Evolutionary conservation across 2,329 filamentous ascomycete species (phyloP), one percentile per base, ranked within the genome.

Genomic region (Hymenotorrendiella dingleyae): DNA sequence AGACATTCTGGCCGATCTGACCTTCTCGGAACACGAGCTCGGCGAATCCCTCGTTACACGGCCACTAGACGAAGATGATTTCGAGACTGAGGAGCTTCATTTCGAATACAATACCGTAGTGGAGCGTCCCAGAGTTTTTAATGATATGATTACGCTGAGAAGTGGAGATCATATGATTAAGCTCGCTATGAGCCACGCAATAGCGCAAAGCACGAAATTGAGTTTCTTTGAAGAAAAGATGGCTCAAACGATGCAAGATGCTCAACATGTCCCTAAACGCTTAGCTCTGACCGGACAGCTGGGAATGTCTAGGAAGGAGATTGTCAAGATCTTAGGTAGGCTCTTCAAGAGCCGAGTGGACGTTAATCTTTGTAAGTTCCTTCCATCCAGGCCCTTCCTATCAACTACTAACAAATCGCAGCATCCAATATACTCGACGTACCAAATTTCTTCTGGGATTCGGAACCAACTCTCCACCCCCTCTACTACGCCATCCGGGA

Each of bases 151-250:
- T 57, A 98, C 93, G 0, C 70, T 98, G 33, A 76, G 94, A 49
- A 94, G 88, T 47, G 83, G 87, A 28, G 93, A 98, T 67, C 93
- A 98, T 67, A 97, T 98, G 91, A 94, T 97, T 62, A 97, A 97
- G 67, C 74, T 98, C 12, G 89, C 91, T 24, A 98, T 98, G 70
- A 94, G 86, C 63, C 93, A 98, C 62, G 93, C 90, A 27, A 96
- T 98, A 54, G 89, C 89, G 1, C 93, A 98, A 65, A 96, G 90
- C 64, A 98, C 93, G 0, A 97, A 96, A 64, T 71, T 98, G 29
- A 93, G 85, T 60, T 88, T 93, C 62, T 98, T 98, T 57, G 93
- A 98, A 64, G 93, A 95, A 65, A 79, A 86, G 45, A 96, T 98
- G 91, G 84, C 85, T 38, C 78, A 87, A 57, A 96, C 94, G 1